Evolutionary conservation across 495 filamentous ascomycete genomes (phyloP), one percentile per base, ranked within the genome.

Genomic region (Xylaria acuta): DNA sequence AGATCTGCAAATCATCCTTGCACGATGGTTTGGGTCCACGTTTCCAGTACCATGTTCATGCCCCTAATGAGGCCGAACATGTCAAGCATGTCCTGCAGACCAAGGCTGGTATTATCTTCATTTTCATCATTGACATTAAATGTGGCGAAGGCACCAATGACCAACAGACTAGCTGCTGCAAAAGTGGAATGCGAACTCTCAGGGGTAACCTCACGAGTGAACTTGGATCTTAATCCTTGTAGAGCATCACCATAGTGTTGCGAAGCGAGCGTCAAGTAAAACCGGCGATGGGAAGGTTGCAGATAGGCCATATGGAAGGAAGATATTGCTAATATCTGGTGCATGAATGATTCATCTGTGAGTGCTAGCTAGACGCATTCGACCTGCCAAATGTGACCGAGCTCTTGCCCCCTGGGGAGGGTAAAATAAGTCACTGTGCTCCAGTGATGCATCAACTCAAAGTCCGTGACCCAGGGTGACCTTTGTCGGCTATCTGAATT

Each of bases 81-180:
- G n/a, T 53, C 49, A 25, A 53, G 49, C 49, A 53, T 53, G 8
- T 53, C 49, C 49, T 53, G 49, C 22, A 53, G 22, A 25, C 5
- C 49, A 53, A n/a, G 49, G 22, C n/a, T 8, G 1, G n/a, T 53
- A 53, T 25, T 27, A 27, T 53, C 8, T 0, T 53, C 22, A 12
- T 25, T 53, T 53, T 27, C n/a, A 3, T 53, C 22, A 25, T 12
- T 53, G 9, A 53, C 49, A 25, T n/a, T 5, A 53, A 53, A 53
- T n/a, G 49, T 53, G n/a, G 49, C 49, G 49, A 53, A 53, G n/a
- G 49, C 49, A 25, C 49, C 49, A n/a, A 53, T 53, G 22, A 53
- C 9, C 11, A 53, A n/a, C 3, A 53, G 49, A 25, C 9, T 11
- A 11, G 49, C 49, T 9, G 49, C 49, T 25, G 49, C 49, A 53